Conservation (phyloP, 306 rosid species). For the Malus sieversii region DNA sequence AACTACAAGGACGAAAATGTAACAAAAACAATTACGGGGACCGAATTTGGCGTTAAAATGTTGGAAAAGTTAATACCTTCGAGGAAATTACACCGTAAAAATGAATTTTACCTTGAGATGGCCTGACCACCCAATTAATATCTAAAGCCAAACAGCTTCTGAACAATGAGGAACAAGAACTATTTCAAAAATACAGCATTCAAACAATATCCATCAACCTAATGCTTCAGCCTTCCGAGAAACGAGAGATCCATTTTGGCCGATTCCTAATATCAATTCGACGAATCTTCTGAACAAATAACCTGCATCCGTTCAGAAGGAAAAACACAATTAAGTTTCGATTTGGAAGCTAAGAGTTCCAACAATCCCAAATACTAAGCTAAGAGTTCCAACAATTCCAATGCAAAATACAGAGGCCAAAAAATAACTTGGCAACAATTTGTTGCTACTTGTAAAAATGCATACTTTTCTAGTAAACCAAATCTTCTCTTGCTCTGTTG, state of each 20-base stretch:
- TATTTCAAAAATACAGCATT: not conserved
- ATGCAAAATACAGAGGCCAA: not conserved
- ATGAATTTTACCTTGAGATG: not conserved
- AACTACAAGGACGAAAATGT: not conserved
- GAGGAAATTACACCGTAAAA: not conserved
- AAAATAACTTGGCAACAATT: not conserved
- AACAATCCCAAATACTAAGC: not conserved
- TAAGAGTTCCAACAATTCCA: not conserved
- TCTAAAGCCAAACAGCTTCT: not conserved
- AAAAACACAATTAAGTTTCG: not conserved
- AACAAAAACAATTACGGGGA: not conserved
- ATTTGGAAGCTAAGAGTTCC: not conserved
- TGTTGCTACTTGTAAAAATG: not conserved
- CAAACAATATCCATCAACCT: constrained; percentile 4
- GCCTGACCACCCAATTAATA: not conserved
- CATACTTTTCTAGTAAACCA: not conserved
- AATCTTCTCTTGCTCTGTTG: not conserved
- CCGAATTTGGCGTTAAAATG: not conserved
- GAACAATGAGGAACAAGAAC: not conserved
- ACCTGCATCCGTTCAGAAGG: not conserved
- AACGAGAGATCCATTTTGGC: not conserved
- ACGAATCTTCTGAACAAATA: not conserved
- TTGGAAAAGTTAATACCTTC: not conserved
- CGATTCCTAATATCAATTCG: not conserved
- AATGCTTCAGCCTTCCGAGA: not conserved